These are phyloP conservation scores for Spergularia marina DNA, from an alignment of 148 eudicot species.

Conservation along the genomic window DNA sequence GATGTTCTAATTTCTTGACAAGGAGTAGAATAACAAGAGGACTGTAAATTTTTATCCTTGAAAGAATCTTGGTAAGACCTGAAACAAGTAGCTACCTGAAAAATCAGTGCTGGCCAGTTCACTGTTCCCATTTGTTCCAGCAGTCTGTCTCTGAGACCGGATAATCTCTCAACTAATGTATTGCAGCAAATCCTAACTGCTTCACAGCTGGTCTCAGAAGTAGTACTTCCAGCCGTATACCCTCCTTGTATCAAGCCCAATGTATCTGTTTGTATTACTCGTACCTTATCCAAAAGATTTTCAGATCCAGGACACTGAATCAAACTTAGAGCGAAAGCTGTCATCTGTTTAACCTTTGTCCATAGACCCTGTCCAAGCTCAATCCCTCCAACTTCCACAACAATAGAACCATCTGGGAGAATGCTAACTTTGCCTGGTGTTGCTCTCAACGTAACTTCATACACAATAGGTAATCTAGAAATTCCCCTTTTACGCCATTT, in stretches of 20 bases:
- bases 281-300: constrained; percentile 56
- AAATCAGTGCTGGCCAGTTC: constrained; percentile 58
- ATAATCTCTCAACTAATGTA: constrained; percentile 68
- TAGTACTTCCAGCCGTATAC: constrained; percentile 80
- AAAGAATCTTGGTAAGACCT: not conserved
- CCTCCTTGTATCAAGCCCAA: constrained; percentile 89
- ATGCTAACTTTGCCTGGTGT: constrained; percentile 88
- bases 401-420: constrained; percentile 75
- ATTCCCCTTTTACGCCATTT: constrained; percentile 80
- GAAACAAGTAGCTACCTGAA: constrained; percentile 37
- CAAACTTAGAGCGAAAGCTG: constrained; percentile 62
- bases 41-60: too few relatives aligned
- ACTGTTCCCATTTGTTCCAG: constrained; percentile 45
- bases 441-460: constrained; percentile 46
- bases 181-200: constrained; percentile 82
- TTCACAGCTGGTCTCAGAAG: constrained; percentile 89
- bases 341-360: constrained; percentile 91
- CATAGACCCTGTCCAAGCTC: constrained; percentile 91
- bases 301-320: constrained; percentile 58
- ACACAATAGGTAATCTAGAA: constrained; percentile 66
- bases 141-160: constrained; percentile 50
- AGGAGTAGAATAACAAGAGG: not conserved
- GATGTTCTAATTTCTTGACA: not conserved
- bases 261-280: constrained; percentile 80
- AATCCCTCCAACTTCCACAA: constrained; percentile 93